Base-by-base conservation (phyloP, 2,329 filamentous ascomycete genomes). In the Rutstroemia sp. region DNA sequence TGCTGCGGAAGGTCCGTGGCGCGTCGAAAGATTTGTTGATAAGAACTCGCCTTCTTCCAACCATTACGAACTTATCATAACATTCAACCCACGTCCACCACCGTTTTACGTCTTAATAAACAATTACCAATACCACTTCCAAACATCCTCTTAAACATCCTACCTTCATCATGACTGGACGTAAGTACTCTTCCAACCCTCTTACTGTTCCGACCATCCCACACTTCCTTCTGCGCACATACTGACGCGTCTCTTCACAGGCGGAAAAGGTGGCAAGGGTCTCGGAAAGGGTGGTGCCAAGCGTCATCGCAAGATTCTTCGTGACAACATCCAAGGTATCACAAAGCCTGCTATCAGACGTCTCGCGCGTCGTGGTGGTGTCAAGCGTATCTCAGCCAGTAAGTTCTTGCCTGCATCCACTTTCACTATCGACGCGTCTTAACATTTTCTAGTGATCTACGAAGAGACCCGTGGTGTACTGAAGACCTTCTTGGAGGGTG, bases 281-380 rank as follows among this genome's bases (percentile, higher is more conserved):
- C 90, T 96, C 78, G 92, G 92, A 76, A 96, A 96, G 86, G 92
- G 92, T 67, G 92, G 92, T 76, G 92, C 92, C 78, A 97, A 96
- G 88, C 92, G 92, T 79, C 92, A 96, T 81, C 87, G 92, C 73
- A 96, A 96, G 89, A 96, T 96, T 82, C 84, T 96, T 77, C 90
- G 92, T 79, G 92, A 96, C 88, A 96, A 96, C 88, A 96, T 96
- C 74, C 92, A 96, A 81, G 92, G 92, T 79, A 96, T 96, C 74
- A 96, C 92, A 73, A 96, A 96, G 88, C 92, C 92, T 70, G 92
- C 92, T 71, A 96, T 96, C 78, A 88, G 92, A 72, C 92, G 92
- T 95, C 91, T 96, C 75, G 92, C 92, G 66, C 92, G 92, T 79
- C 91, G 92, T 94, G 92, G 92, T 77, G 92, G 92, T 92, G 92